Percentiles rank a stretch among this genome's conserved stretches.
phyloP scores from a whole-genome alignment of 139 green algal species.

The Chara braunii region DNA sequence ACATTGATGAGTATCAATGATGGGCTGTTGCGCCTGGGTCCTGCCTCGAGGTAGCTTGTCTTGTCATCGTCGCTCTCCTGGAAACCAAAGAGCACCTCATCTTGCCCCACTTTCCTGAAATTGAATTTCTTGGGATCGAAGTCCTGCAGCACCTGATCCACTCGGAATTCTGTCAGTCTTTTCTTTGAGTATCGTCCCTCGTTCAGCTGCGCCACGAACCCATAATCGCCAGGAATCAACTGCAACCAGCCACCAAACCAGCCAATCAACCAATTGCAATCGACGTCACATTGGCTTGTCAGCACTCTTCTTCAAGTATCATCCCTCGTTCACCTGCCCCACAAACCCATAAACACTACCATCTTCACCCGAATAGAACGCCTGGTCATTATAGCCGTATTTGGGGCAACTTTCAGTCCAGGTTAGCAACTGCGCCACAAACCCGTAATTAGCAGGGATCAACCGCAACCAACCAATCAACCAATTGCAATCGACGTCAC shows the following conservation, averaged over 20 bases:
- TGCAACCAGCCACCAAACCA: constrained; percentile 5
- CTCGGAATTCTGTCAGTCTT: constrained; percentile 87
- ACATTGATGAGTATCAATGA: constrained; percentile 95
- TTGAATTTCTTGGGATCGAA: constrained; percentile 97
- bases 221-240: constrained; percentile 64
- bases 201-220: constrained; percentile 92
- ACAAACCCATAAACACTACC: background rate
- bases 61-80: constrained; percentile 5
- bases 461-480: background rate
- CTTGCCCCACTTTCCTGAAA: constrained; percentile 86
- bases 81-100: constrained; percentile 91
- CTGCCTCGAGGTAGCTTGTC: constrained; percentile 27
- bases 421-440: too few species aligned
- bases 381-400: too few species aligned
- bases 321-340: constrained; percentile 1
- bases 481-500: background rate
- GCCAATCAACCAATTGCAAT: background rate
- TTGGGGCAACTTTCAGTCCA: too few species aligned
- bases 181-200: constrained; percentile 91
- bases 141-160: constrained; percentile 79
- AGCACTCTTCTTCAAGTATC: constrained; percentile 6
- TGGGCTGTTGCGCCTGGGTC: constrained; percentile 44
- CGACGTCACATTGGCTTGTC: background rate
- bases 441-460: constrained; percentile 3
- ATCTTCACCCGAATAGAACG: too few species aligned